Conservation (phyloP, 768 basidiomycete genomes). For the Saitozyma podzolica region DNA sequence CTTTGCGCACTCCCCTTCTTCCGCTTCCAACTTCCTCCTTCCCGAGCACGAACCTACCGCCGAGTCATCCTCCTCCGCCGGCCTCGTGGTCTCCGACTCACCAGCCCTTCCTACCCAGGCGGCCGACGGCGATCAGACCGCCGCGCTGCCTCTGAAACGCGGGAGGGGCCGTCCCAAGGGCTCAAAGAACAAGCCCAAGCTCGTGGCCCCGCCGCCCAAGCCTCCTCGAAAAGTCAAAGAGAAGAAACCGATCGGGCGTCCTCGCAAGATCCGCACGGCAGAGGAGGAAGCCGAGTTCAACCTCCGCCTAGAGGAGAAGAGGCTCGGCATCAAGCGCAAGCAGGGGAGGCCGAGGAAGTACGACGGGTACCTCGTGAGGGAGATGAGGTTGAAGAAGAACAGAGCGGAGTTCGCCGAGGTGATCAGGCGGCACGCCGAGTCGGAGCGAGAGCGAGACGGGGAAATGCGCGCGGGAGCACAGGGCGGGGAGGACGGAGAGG, state of each 20-base stretch:
- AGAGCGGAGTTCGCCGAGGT: slow-evolving; percentile 34
- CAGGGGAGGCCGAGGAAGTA: slow-evolving; percentile 43
- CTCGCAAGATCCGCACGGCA: slow-evolving; percentile 31
- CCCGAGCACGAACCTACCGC: not conserved
- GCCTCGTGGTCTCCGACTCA: not conserved
- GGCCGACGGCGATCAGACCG: not conserved
- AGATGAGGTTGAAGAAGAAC: slow-evolving; percentile 45
- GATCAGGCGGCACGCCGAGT: slow-evolving; percentile 17
- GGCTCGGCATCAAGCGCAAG: slow-evolving; percentile 26
- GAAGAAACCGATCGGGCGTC: slow-evolving; percentile 30
- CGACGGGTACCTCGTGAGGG: slow-evolving; percentile 43
- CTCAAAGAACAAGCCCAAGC: slow-evolving; percentile 66
- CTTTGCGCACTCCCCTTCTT: not conserved
- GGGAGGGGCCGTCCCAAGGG: slow-evolving; percentile 81
- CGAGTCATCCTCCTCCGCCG: not conserved
- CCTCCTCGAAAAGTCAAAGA: slow-evolving; percentile 7
- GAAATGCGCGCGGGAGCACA: slow-evolving; percentile 2
- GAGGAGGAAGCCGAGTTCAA: slow-evolving; percentile 39
- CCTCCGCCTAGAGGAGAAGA: slow-evolving; percentile 19
- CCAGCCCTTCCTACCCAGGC: not conserved
- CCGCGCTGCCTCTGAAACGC: slow-evolving; percentile 57
- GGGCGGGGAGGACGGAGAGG: not conserved
- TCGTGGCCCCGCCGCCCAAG: not conserved
- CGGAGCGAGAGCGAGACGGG: slow-evolving; percentile 7
- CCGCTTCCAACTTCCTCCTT: slow-evolving; percentile 3